Base-by-base conservation (phyloP, 306 rosid species). In the Citrullus colocynthis region DNA sequence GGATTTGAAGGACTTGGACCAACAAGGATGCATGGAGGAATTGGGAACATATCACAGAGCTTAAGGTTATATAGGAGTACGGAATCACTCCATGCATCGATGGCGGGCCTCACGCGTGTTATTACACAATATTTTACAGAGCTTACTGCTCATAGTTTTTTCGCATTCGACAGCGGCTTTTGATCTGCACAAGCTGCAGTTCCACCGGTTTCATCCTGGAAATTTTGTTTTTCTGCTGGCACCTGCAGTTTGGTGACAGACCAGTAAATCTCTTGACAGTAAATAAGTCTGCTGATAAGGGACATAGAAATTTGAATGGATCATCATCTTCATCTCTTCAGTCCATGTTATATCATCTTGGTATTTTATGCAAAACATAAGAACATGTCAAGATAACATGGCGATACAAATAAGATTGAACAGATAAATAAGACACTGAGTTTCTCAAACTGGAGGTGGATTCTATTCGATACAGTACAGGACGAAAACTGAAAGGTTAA, bases 191-290 rank as follows among this genome's bases (percentile, higher is more conserved):
- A n/a, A 17, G 78, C 79, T 51, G 73, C 79, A 60, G 75, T 79
- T 20, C 76, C 59, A 45, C 79, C 69, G 36, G 81, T 85, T 80
- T 87, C 91, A 67, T 88, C 89, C 78, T 48, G 85, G 74, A 78
- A 86, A 59, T 78, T 80, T 80, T 83, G 88, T 13, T 83, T 85
- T 82, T 92, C 91, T 21, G 84, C 80, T 82, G 74, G 82, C 60
- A 57, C 81, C 32, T 84, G 79, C 49, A 79, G 76, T 74, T 84
- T 86, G 79, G 82, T 80, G 76, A 80, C 78, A 64, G 91, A 75
- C 80, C 80, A 88, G 48, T 78, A 80, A 71, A 72, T 86, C 96
- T 87, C 88, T 75, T 66, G 76, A 60, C 83, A 37, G 61, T 59
- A 73, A 73, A 44, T 72, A 72, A 55, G 56, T 56, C 41, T 76